Evolutionary conservation across 1,284 basidiomycete genomes (phyloP).

Genomic region (Trichosporon sp.): DNA sequence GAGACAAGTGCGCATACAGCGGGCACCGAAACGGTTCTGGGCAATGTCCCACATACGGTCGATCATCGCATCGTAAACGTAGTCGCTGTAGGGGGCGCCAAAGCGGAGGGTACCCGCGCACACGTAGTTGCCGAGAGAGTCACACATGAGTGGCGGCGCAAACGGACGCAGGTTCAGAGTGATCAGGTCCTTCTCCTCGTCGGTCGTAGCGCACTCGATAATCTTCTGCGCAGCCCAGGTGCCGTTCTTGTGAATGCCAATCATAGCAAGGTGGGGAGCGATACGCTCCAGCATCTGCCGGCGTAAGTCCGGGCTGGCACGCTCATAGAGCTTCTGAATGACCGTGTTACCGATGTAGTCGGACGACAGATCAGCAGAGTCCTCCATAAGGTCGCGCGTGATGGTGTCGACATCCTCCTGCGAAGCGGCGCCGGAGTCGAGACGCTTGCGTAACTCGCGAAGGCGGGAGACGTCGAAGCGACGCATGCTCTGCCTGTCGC

Average conservation of each 20-base stretch:
- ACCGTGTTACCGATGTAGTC: slow-evolving; percentile 99
- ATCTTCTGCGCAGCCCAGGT: slow-evolving; percentile 99
- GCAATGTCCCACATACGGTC: slow-evolving; percentile 98
- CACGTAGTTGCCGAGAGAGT: slow-evolving; percentile 98
- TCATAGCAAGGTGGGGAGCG: slow-evolving; percentile 89
- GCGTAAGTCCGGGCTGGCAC: slow-evolving; percentile 70
- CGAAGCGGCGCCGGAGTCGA: slow-evolving; percentile 74
- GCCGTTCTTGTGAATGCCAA: slow-evolving; percentile 98
- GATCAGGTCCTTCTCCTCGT: slow-evolving; percentile 81
- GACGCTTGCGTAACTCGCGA: slow-evolving; percentile 85
- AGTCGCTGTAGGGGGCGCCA: slow-evolving; percentile 80
- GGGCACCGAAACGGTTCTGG: slow-evolving; percentile 86
- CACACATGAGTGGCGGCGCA: slow-evolving; percentile 86
- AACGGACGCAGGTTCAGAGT: slow-evolving; percentile 83
- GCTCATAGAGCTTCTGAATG: slow-evolving; percentile 94
- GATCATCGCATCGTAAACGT: slow-evolving; percentile 96
- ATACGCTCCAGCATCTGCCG: slow-evolving; percentile 90
- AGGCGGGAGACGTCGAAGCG: slow-evolving; percentile 91
- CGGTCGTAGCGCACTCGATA: slow-evolving; percentile 87
- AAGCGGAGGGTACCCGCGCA: slow-evolving; percentile 81
- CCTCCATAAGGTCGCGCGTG: slow-evolving; percentile 82
- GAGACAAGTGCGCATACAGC: slow-evolving; percentile 94
- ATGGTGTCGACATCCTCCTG: slow-evolving; percentile 87
- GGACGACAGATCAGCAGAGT: slow-evolving; percentile 45
- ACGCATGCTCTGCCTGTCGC: slow-evolving; percentile 68